Evolutionary conservation across 768 basidiomycete species (phyloP).

Genomic region (Hygrocybe coccinea): DNA sequence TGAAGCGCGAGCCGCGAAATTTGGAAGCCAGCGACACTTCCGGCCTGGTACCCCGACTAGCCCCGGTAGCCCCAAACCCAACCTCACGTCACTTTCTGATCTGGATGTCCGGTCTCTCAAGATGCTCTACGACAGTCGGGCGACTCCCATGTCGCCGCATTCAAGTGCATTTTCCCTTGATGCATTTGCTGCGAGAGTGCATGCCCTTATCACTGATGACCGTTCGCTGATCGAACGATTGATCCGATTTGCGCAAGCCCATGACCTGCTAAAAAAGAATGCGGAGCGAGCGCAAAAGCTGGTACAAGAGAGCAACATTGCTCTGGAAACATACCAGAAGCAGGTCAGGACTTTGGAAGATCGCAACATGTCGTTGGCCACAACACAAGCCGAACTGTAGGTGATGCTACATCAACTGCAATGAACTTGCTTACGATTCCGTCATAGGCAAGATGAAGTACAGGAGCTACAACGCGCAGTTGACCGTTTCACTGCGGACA

Average conservation of each 20-base stretch:
- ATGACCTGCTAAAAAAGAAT: constrained; percentile 87
- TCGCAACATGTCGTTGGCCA: constrained; percentile 50
- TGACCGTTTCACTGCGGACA: constrained; percentile 57
- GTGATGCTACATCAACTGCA: constrained; percentile 21
- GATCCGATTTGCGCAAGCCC: constrained; percentile 80
- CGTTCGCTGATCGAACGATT: constrained; percentile 78
- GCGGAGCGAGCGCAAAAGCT: constrained; percentile 89
- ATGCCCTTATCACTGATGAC: constrained; percentile 79
- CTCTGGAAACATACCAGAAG: constrained; percentile 86
- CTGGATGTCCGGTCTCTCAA: constrained; percentile 86
- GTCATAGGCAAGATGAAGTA: constrained; percentile 60
- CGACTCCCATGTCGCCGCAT: constrained; percentile 13
- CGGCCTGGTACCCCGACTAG: constrained; percentile 42
- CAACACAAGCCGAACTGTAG: constrained; percentile 55
- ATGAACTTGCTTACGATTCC: constrained; percentile 13
- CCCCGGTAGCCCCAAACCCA: constrained; percentile 26
- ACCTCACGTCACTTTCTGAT: constrained; percentile 60
- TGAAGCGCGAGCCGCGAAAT: constrained; percentile 69
- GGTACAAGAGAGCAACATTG: constrained; percentile 72
- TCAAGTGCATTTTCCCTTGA: constrained; percentile 46
- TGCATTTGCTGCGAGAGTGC: constrained; percentile 71
- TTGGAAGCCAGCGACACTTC: constrained; percentile 44
- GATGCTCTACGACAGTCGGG: constrained; percentile 57
- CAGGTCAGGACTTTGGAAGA: constrained; percentile 80
- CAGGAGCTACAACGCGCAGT: constrained; percentile 54